These are phyloP conservation scores for Termitomyces heimii DNA, from an alignment of 768 basidiomycete species.

Conservation along the genomic window DNA sequence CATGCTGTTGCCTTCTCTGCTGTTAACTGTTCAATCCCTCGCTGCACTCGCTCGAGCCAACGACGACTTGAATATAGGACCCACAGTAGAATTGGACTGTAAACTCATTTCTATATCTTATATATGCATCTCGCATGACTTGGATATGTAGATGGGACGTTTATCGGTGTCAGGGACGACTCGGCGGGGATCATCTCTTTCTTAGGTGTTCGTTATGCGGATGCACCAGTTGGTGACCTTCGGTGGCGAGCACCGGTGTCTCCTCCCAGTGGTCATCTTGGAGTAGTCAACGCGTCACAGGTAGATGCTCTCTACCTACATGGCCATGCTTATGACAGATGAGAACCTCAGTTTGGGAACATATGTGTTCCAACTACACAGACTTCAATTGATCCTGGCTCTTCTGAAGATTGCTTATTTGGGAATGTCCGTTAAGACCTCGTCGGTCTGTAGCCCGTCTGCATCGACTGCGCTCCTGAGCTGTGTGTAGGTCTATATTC, in stretches of 20 bases:
- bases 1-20: background rate
- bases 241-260: conserved; percentile 34
- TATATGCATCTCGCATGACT: background rate
- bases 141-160: conserved; percentile 20
- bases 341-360: conserved; percentile 24
- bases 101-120: background rate
- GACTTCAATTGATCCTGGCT: conserved; percentile 18
- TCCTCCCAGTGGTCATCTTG: conserved; percentile 29
- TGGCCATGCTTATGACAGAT: background rate
- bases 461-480: background rate
- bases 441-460: background rate
- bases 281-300: conserved; percentile 28
- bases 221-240: conserved; percentile 33
- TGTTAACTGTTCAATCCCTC: background rate
- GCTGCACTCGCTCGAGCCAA: background rate
- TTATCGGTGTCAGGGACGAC: conserved; percentile 24
- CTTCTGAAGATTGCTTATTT: conserved; percentile 38
- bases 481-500: conserved; percentile 25
- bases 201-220: conserved; percentile 35
- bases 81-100: background rate
- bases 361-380: conserved; percentile 28
- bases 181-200: conserved; percentile 28
- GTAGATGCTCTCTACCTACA: conserved; percentile 12
- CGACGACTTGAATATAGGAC: background rate
- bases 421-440: conserved; percentile 25